Evolutionary conservation across 1,284 basidiomycete species (phyloP).

Genomic region (Phellinidium pouzarii): DNA sequence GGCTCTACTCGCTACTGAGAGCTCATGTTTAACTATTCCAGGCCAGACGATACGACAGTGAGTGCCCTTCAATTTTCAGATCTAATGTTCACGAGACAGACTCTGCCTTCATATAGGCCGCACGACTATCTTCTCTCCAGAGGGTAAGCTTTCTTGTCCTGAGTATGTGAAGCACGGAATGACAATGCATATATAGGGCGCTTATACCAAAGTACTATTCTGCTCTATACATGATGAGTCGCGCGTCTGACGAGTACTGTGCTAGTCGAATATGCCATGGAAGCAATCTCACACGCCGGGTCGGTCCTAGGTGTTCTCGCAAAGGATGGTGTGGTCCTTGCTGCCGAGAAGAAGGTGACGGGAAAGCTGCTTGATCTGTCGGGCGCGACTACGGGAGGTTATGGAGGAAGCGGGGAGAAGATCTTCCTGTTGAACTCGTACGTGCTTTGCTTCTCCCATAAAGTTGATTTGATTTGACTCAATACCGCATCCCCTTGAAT

Average conservation of each 20-base stretch:
- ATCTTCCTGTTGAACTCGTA: constrained; percentile 90
- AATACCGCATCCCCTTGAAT: background rate
- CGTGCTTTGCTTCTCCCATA: constrained; percentile 27
- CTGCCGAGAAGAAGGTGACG: constrained; percentile 98
- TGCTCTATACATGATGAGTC: background rate
- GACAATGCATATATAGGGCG: constrained; percentile 70
- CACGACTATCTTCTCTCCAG: constrained; percentile 94
- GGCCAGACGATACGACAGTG: constrained; percentile 89
- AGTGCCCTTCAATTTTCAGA: constrained; percentile 28
- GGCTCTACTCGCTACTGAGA: background rate
- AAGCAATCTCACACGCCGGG: constrained; percentile 95
- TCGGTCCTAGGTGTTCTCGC: constrained; percentile 94
- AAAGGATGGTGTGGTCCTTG: constrained; percentile 94
- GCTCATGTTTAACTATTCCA: constrained; percentile 26
- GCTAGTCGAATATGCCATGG: constrained; percentile 97
- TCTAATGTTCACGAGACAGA: constrained; percentile 7
- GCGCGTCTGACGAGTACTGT: constrained; percentile 10
- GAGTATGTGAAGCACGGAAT: constrained; percentile 19
- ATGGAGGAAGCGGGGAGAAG: constrained; percentile 95
- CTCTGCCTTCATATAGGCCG: constrained; percentile 47
- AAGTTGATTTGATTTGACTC: constrained; percentile 6
- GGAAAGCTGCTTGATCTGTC: constrained; percentile 93
- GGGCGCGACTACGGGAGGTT: constrained; percentile 78
- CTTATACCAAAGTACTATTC: constrained; percentile 76
- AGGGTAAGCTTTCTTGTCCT: constrained; percentile 50